Percentiles rank a stretch among this genome's conserved stretches.
These are phyloP conservation scores for Monosporascus cannonballus DNA, from an alignment of 2,329 filamentous ascomycete genomes.

Conservation along the genomic window DNA sequence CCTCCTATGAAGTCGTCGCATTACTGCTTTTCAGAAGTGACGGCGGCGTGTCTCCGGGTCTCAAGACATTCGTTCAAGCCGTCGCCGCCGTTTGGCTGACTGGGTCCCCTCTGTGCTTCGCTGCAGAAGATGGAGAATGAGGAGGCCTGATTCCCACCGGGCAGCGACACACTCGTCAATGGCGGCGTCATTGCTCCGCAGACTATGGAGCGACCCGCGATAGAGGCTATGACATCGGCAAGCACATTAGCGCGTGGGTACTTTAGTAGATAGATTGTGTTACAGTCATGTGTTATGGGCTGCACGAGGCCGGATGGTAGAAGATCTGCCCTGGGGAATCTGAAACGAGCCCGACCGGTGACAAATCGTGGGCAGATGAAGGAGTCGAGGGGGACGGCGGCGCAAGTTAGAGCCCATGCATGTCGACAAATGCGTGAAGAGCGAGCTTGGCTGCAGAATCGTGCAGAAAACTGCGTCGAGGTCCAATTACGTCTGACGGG, in stretches of 20 bases:
- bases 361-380: constrained; percentile 10
- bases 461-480: constrained; percentile 22
- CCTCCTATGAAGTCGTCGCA: background rate
- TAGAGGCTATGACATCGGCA: constrained; percentile 15
- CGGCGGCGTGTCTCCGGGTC: background rate
- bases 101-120: background rate
- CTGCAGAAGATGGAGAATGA: background rate
- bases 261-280: constrained; percentile 25
- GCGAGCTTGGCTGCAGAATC: constrained; percentile 27
- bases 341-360: constrained; percentile 16
- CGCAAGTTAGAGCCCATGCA: constrained; percentile 20
- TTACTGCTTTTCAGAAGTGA: background rate
- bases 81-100: background rate
- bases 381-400: constrained; percentile 10
- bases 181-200: background rate
- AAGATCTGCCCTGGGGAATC: constrained; percentile 16
- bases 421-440: constrained; percentile 25
- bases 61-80: background rate
- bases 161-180: background rate
- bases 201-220: background rate
- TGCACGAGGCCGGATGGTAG: constrained; percentile 6
- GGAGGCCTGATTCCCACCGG: background rate
- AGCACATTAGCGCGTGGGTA: constrained; percentile 24
- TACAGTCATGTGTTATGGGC: constrained; percentile 12
- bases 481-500: constrained; percentile 22